Base-by-base conservation (phyloP, 176 grass and related monocot species). In the Urochloa ruziziensis region DNA sequence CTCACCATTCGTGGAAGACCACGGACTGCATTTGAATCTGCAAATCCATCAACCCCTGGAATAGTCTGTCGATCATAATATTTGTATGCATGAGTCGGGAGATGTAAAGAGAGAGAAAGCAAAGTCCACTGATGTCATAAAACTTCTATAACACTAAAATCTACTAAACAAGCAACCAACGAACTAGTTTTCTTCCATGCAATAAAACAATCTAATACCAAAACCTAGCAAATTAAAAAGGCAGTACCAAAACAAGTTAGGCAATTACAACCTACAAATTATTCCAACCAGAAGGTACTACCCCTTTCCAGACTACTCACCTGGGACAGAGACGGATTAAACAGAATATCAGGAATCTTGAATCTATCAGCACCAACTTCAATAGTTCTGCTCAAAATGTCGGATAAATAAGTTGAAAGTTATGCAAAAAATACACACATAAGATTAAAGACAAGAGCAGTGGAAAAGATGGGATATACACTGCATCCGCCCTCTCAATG, bases 281-380 rank as follows among this genome's bases (percentile, higher is more conserved):
- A 79, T 16, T 79, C 59, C 30, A 62, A 48, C 5, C 4, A 73
- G 29, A 19, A 77, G 46, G 67, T 82, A 65, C 8, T 75, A 75
- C 49, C 25, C 32, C 14, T 60, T 60, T 71, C 77, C 53, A 62
- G 29, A 62, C 37, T 44, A 32, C 74, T 92, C 85, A 99, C 96
- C 96, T 93, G 93, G 43, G 91, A 90, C 72, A 99, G 82, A 77
- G 84, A 90, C 75, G 96, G 93, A 81, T 99, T 99, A 80, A 99
- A 99, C 65, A 99, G 78, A 88, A 99, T 85, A 84, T 99, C 96
- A 72, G 96, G 93, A 91, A 96, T 83, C 91, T 99, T 99, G 83
- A 99, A 99, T 96, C 96, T 96, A 83, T 96, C 93, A 32, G 96
- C 89, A 71, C 96, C 96, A 84, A 99, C 89, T 94, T 99, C 96